Base-by-base conservation (phyloP, 1,284 basidiomycete genomes). In the Butyriboletus regius region DNA sequence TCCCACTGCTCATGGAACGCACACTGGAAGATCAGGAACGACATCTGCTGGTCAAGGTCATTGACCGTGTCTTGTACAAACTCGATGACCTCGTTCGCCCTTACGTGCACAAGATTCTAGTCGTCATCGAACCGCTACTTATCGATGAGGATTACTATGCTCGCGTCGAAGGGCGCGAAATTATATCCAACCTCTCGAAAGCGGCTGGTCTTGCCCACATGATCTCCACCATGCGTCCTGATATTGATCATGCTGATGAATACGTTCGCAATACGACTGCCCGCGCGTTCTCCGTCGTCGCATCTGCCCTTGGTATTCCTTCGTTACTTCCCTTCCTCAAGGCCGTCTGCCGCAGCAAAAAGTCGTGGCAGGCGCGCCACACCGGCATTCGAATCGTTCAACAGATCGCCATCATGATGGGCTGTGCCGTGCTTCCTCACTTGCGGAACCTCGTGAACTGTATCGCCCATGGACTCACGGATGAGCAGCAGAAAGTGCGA, bases 381-480 rank as follows among this genome's bases (percentile, higher is more conserved):
- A 98, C 96, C 2, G 95, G 96, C 72, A 98, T 98, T 63, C 92
- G 94, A 63, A 98, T 98, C 59, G 92, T 98, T 18, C 96, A 99
- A 72, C 96, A 98, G 70, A 98, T 99, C 53, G 94, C 96, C 18
- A 96, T 98, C 67, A 97, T 98, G 93, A 98, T 98, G 93, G 95
- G 96, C 18, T 98, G 95, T 62, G 96, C 95, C n/a, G 89, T 98
- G 32, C 79, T 98, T 5, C 96, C 96, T 15, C 96, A 98, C 69
- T 77, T 99, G 40, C 88, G 93, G 52, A 98, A 96, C 64, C 78
- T 98, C 32, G 95, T 98, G 37, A 91, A 97, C 57, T 94, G 94
- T 58, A 92, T 98, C 49, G 92, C 93, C 2, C 91, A 95, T 60
- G 96, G 96, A 20, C 76, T 98, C 40, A 85, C 91, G 42, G 96